Conservation (phyloP, 495 filamentous ascomycete genomes). For the Clohesyomyces aquaticus region DNA sequence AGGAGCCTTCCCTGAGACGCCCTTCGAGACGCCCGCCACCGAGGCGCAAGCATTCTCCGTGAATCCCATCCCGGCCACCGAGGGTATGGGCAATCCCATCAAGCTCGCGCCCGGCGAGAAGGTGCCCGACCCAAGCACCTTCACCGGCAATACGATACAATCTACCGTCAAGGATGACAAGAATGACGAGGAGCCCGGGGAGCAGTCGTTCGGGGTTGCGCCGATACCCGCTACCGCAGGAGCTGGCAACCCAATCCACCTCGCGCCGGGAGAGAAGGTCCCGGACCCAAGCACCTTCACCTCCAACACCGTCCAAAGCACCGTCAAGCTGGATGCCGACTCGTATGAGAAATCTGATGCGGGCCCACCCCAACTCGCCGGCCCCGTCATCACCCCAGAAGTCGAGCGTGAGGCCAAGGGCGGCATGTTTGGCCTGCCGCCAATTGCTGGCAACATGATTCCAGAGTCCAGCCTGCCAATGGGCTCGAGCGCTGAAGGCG, state of each 20-base stretch:
- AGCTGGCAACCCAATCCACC: conserved; percentile 76
- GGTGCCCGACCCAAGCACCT: conserved; percentile 67
- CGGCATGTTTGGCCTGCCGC: conserved; percentile 63
- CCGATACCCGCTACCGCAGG: conserved; percentile 79
- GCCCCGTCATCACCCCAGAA: conserved; percentile 53
- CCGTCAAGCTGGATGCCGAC: conserved; percentile 76
- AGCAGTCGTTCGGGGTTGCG: conserved; percentile 68
- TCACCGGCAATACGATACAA: conserved; percentile 59
- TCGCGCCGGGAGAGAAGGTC: conserved; percentile 76
- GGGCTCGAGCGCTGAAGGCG: conserved; percentile 46
- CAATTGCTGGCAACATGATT: conserved; percentile 68
- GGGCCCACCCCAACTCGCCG: conserved; percentile 48
- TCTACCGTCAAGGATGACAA: conserved; percentile 70
- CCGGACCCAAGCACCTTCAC: conserved; percentile 64
- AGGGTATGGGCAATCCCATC: conserved; percentile 73
- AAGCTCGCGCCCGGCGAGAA: conserved; percentile 77
- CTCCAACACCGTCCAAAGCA: conserved; percentile 57
- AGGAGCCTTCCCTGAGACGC: conserved; percentile 80
- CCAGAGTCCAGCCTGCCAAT: conserved; percentile 87
- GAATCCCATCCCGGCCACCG: conserved; percentile 41
- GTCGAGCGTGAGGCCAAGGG: conserved; percentile 53
- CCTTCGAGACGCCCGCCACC: conserved; percentile 69
- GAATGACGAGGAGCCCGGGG: conserved; percentile 39
- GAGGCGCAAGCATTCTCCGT: conserved; percentile 48
- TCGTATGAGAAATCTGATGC: conserved; percentile 75